Evolutionary conservation across 768 basidiomycete species (phyloP).

Genomic region (Leccinum barrowsii): DNA sequence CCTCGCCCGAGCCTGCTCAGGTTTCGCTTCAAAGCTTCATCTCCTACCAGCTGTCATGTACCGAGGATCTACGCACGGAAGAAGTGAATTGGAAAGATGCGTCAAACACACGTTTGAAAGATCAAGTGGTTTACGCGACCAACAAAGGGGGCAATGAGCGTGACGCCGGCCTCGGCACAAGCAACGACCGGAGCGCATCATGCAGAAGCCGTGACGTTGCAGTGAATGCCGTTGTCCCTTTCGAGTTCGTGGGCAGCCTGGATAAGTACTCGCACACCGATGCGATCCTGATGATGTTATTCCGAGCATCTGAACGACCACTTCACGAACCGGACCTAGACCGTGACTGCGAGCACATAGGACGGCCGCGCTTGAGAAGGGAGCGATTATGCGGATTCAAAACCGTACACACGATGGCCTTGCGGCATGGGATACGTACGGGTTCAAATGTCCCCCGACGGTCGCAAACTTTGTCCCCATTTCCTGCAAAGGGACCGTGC

Average conservation of each 20-base stretch:
- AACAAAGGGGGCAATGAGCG: constrained; percentile 98
- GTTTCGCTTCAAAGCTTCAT: too few species aligned
- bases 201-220: constrained; percentile 98
- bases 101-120: constrained; percentile 7
- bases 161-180: constrained; percentile 96
- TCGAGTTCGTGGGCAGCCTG: constrained; percentile 97
- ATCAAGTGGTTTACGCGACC: constrained; percentile 66
- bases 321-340: too few species aligned
- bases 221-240: constrained; percentile 89
- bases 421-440: too few species aligned
- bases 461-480: too few species aligned
- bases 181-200: constrained; percentile 93
- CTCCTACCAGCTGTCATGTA: too few species aligned
- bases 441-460: too few species aligned
- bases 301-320: constrained; percentile 35
- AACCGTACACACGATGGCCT: constrained; percentile 22
- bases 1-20: too few species aligned
- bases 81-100: constrained; percentile 8
- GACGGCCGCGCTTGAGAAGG: too few species aligned
- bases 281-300: constrained; percentile 88
- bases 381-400: too few species aligned
- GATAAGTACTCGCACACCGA: constrained; percentile 94
- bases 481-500: too few species aligned
- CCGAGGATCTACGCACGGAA: constrained; percentile 68
- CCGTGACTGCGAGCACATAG: too few species aligned